Evolutionary conservation across 1,284 basidiomycete genomes (phyloP), one percentile per base, ranked within the genome.

Genomic region (Trichosporon sp.): DNA sequence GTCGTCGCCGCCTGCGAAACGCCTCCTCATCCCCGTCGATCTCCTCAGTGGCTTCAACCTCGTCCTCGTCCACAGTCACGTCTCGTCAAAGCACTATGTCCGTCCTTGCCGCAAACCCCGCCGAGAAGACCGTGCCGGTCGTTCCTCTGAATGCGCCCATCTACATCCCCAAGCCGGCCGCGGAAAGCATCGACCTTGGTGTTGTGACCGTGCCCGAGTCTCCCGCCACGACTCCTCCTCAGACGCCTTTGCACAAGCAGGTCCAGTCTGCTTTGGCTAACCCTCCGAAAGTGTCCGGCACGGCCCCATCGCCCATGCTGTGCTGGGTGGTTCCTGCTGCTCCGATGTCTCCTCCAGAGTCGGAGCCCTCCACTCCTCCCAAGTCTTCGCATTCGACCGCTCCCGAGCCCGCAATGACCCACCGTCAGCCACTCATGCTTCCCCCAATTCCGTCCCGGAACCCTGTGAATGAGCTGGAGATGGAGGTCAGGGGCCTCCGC

Each of bases 321-420:
- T 57, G 56, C 56, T 57, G 56, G 56, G 56, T 57, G 4, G 56
- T 57, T 19, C 56, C 56, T 5, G 56, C 56, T 3, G 32, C 32
- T 11, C 56, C 56, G 21, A 36, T 57, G 19, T 57, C 56, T 23
- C 56, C 40, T 10, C 58, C 36, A 8, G 25, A 54, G 2, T 54
- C 49, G 3, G 49, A 54, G 25, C 58, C 27, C 4, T n/a, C 58
- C 9, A 13, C 40, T 3, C 23, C 58, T 10, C 19, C 58, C 16
- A 19, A 40, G 58, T 36, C 58, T 6, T n/a, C 27, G n/a, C 19
- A 10, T 2, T n/a, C 58, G 8, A 14, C 37, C 2, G 29, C 21
- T 13, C 59, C 59, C 7, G 32, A 29, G 29, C 31, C 40, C 11
- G 9, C 27, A 1, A 13, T 19, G 36, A 9, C 59, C 9, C 34